Conservation (phyloP, 2,329 filamentous ascomycete species). For the Trichoderma hamatum region DNA sequence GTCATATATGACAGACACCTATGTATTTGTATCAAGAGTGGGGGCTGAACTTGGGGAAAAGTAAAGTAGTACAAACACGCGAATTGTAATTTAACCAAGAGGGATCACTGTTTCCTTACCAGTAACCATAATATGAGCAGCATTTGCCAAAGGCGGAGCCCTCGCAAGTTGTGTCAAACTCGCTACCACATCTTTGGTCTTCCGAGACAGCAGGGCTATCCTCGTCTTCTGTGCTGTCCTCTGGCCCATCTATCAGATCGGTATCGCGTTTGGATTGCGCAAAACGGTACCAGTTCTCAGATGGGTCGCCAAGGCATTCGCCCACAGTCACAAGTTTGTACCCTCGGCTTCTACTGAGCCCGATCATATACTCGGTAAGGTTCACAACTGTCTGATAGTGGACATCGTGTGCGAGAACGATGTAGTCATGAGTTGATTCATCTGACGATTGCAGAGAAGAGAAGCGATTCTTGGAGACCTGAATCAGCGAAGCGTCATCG, state of each 20-base stretch:
- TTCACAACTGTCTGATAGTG: constrained; percentile 51
- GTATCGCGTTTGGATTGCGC: constrained; percentile 30
- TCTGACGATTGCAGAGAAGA: constrained; percentile 42
- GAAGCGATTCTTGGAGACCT: constrained; percentile 47
- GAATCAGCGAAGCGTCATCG: constrained; percentile 52
- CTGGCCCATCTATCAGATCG: constrained; percentile 11
- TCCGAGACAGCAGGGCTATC: constrained; percentile 35
- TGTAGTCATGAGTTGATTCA: constrained; percentile 43
- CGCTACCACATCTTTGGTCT: constrained; percentile 44
- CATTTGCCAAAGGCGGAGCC: constrained; percentile 43
- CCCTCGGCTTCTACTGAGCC: constrained; percentile 45
- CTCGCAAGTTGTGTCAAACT: constrained; percentile 42
- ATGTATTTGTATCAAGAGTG: background rate
- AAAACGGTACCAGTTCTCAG: constrained; percentile 56
- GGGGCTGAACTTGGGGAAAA: background rate
- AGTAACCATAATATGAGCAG: constrained; percentile 48
- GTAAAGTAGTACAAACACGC: background rate
- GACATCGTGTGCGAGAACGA: constrained; percentile 58
- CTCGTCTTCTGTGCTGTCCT: background rate
- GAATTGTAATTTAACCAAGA: background rate
- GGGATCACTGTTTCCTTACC: constrained; percentile 36
- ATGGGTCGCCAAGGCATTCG: constrained; percentile 58
- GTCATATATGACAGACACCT: background rate
- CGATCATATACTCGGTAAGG: constrained; percentile 49
- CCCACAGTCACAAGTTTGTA: constrained; percentile 57